Percentiles rank a stretch among this genome's conserved stretches.
Conservation (phyloP, 768 basidiomycete genomes). For the Astraeus odoratus region DNA sequence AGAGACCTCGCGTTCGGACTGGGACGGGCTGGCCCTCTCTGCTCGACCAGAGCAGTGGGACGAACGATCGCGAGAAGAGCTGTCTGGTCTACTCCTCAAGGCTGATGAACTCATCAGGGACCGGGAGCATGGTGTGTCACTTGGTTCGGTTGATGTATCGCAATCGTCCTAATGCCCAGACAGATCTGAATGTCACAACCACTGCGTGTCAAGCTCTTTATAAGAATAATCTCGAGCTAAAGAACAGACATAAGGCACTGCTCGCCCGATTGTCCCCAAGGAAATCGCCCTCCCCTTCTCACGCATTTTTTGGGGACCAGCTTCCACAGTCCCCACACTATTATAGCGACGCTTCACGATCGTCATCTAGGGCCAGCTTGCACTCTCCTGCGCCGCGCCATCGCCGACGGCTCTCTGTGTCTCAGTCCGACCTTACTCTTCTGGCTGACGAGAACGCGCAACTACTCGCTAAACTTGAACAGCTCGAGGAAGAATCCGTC, state of each 20-base stretch:
- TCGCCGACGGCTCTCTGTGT: conserved; percentile 48
- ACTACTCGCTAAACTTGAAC: conserved; percentile 67
- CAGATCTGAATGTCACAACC: conserved; percentile 62
- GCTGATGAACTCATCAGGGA: conserved; percentile 73
- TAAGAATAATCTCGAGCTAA: conserved; percentile 60
- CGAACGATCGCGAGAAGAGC: conserved; percentile 67
- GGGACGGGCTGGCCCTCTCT: conserved; percentile 17
- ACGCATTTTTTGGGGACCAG: conserved; percentile 20
- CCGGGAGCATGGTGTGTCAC: conserved; percentile 61
- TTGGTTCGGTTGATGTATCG: neutral
- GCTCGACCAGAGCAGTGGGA: conserved; percentile 42
- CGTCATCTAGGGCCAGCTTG: conserved; percentile 13
- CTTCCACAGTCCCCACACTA: conserved; percentile 29
- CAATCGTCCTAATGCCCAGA: conserved; percentile 18
- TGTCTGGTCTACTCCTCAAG: conserved; percentile 60
- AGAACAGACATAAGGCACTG: conserved; percentile 65
- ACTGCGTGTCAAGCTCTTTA: conserved; percentile 64
- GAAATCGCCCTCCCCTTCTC: conserved; percentile 16
- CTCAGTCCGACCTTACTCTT: conserved; percentile 58
- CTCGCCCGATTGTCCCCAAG: conserved; percentile 44
- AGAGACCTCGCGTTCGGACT: conserved; percentile 9
- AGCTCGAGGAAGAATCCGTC: conserved; percentile 62
- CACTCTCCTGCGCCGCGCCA: conserved; percentile 19
- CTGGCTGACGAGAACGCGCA: conserved; percentile 83
- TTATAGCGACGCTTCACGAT: conserved; percentile 22